A percentile compares a stretch with the other conserved stretches of the same genome.
Conservation (phyloP, 2,329 filamentous ascomycete species). For the Rachicladosporium sp. region DNA sequence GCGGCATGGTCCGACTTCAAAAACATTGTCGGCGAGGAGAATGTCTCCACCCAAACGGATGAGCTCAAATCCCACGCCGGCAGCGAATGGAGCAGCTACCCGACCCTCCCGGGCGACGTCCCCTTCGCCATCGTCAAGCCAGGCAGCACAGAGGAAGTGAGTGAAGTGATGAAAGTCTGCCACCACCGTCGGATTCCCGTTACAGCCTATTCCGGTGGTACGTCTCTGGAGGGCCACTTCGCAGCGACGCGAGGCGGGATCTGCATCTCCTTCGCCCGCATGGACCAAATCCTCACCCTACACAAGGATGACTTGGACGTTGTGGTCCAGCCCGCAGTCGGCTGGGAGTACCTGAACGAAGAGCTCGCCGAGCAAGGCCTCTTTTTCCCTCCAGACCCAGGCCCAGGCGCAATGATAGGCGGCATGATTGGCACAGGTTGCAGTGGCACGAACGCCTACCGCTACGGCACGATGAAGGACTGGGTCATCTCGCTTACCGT, state of each 20-base stretch:
- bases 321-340: conserved; percentile 53
- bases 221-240: conserved; percentile 80
- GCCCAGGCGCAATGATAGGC: conserved; percentile 82
- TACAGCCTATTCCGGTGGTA: conserved; percentile 76
- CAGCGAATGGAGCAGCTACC: conserved; percentile 50
- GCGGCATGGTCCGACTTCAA: conserved; percentile 54
- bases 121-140: conserved; percentile 62
- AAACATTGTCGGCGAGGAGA: conserved; percentile 48
- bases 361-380: conserved; percentile 57
- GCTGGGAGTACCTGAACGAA: conserved; percentile 78
- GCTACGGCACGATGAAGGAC: conserved; percentile 89
- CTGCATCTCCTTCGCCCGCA: conserved; percentile 72
- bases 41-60: conserved; percentile 46
- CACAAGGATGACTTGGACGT: conserved; percentile 56
- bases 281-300: conserved; percentile 67
- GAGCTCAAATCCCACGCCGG: conserved; percentile 47
- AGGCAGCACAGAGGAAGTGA: conserved; percentile 65
- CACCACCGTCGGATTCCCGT: conserved; percentile 70
- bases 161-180: conserved; percentile 78
- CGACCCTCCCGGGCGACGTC: conserved; percentile 27
- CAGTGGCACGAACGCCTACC: conserved; percentile 78
- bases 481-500: conserved; percentile 83
- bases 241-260: conserved; percentile 70
- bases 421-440: conserved; percentile 73
- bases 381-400: conserved; percentile 90